Conservation (phyloP, 2,329 filamentous ascomycete species). For the Septoria petroselini region DNA sequence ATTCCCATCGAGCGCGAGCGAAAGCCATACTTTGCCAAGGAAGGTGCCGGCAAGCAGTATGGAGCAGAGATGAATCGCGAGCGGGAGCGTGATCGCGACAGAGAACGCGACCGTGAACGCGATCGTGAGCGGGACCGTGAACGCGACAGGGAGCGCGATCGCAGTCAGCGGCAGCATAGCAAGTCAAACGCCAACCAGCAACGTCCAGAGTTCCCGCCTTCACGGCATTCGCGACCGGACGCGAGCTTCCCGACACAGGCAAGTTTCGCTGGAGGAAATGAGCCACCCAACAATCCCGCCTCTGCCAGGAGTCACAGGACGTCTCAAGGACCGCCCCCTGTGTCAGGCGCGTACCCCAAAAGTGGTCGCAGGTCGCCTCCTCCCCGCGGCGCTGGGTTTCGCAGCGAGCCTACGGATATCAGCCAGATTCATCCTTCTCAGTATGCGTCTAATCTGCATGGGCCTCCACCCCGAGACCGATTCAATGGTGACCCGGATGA, state of each 20-base stretch:
- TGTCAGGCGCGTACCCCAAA: conserved; percentile 20
- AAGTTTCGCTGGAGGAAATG: conserved; percentile 19
- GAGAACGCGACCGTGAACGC: conserved; percentile 17
- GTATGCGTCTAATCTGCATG: conserved; percentile 32
- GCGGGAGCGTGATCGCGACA: conserved; percentile 20
- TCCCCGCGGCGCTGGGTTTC: conserved; percentile 21
- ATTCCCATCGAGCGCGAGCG: conserved; percentile 63
- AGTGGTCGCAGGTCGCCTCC: conserved; percentile 27
- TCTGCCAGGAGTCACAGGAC: conserved; percentile 25
- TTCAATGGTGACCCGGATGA: conserved; percentile 23
- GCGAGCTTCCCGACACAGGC: conserved; percentile 21
- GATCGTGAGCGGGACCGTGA: conserved; percentile 20
- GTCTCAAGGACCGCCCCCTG: conserved; percentile 21
- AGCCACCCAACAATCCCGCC: conserved; percentile 27
- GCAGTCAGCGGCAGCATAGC: conserved; percentile 20
- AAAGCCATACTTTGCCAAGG: conserved; percentile 61
- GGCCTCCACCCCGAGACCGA: conserved; percentile 20
- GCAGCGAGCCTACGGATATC: conserved; percentile 31
- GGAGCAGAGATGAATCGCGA: conserved; percentile 25
- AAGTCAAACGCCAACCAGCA: conserved; percentile 18
- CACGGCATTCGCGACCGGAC: conserved; percentile 15
- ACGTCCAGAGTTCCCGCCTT: conserved; percentile 15
- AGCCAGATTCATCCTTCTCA: conserved; percentile 28
- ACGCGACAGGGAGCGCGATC: conserved; percentile 18
- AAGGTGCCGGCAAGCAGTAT: conserved; percentile 58